Evolutionary conservation across 2,329 filamentous ascomycete genomes (phyloP).

Genomic region (Coleophoma eucalyptorum): DNA sequence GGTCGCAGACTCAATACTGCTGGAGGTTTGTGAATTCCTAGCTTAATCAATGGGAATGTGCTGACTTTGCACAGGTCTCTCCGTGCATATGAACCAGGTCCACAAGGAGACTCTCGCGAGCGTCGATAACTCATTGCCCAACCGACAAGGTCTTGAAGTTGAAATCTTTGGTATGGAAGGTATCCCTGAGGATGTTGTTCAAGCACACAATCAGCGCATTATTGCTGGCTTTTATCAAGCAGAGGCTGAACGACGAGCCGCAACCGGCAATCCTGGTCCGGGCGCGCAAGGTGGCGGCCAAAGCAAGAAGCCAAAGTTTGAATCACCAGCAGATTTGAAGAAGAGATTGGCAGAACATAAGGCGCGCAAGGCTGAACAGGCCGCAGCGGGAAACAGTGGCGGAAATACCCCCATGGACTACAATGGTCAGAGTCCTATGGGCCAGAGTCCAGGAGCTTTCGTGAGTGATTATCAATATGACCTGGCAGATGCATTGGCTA

Average conservation of each 20-base stretch:
- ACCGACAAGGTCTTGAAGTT: constrained; percentile 79
- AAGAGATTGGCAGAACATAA: constrained; percentile 75
- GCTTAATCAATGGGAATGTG: neutral
- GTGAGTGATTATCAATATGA: constrained; percentile 41
- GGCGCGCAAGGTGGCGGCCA: constrained; percentile 61
- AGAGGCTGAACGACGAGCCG: constrained; percentile 75
- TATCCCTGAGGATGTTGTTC: constrained; percentile 79
- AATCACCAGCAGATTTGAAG: constrained; percentile 75
- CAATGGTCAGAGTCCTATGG: constrained; percentile 41
- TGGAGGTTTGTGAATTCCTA: constrained; percentile 61
- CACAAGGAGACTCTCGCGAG: constrained; percentile 88
- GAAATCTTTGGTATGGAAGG: constrained; percentile 99
- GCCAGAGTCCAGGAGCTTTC: constrained; percentile 49
- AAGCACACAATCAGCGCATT: constrained; percentile 83
- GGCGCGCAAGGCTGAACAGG: constrained; percentile 60
- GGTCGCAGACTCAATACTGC: constrained; percentile 86
- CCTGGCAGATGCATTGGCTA: neutral
- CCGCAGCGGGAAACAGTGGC: constrained; percentile 50
- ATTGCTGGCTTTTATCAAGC: constrained; percentile 81
- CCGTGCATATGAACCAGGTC: constrained; percentile 96
- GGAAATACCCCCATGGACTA: constrained; percentile 46
- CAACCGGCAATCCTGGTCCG: constrained; percentile 79
- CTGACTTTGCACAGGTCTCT: constrained; percentile 60
- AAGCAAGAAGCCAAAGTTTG: constrained; percentile 68
- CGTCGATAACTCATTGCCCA: constrained; percentile 89